Percentiles rank a stretch among this genome's conserved stretches.
Conservation (phyloP, 31 red algal genomes). For the Bonnemaisonia californica region DNA sequence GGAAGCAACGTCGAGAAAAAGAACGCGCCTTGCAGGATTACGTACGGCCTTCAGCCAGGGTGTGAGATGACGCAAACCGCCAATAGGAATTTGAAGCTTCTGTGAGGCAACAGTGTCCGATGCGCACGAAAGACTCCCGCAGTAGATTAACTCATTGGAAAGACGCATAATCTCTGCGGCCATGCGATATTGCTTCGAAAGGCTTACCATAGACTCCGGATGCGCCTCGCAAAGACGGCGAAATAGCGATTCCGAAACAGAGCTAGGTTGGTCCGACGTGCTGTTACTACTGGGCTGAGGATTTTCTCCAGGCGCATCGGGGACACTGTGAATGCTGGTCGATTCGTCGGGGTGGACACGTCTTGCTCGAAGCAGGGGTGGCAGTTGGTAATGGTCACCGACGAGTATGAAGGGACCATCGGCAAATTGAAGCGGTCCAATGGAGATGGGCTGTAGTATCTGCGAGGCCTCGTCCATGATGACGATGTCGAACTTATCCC, state of each 20-base stretch:
- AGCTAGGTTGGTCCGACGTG: not conserved
- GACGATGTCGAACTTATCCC: constrained; percentile 85
- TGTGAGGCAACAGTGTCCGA: constrained; percentile 34
- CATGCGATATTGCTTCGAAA: constrained; percentile 93
- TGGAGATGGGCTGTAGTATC: constrained; percentile 74
- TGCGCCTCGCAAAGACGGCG: constrained; percentile 56
- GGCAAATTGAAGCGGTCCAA: constrained; percentile 75
- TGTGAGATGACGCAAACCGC: constrained; percentile 1
- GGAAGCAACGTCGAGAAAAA: constrained; percentile 49
- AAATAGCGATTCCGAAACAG: constrained; percentile 65
- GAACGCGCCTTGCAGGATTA: constrained; percentile 31
- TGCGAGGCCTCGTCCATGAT: constrained; percentile 95
- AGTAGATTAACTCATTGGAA: constrained; percentile 82
- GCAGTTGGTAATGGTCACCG: constrained; percentile 91
- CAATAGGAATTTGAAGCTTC: constrained; percentile 7
- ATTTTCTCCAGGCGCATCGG: not conserved
- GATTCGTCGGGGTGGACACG: not conserved
- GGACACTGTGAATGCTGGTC: not conserved
- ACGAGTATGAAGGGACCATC: constrained; percentile 81
- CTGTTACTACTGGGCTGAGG: not conserved
- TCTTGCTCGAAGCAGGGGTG: constrained; percentile 62
- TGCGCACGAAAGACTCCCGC: constrained; percentile 71
- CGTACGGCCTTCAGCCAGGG: constrained; percentile 51
- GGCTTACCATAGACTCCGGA: constrained; percentile 68
- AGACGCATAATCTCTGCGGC: constrained; percentile 82